phyloP scores from a whole-genome alignment of 2,329 filamentous ascomycete species.

The Drechslerella dactyloides region DNA sequence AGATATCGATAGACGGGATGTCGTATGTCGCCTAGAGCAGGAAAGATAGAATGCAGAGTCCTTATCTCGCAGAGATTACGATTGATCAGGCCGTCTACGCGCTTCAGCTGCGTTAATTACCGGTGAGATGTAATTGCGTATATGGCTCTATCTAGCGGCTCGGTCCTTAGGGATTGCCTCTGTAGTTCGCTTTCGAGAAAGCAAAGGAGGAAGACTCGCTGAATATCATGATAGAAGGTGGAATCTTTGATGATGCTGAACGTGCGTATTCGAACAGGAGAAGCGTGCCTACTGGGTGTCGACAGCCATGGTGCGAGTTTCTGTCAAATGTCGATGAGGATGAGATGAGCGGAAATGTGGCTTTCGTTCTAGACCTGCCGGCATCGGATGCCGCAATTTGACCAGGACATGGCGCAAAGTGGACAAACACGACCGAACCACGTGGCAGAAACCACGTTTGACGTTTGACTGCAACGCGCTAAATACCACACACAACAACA shows the following conservation, averaged over 20 bases:
- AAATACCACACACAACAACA: too few species aligned
- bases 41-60: background rate
- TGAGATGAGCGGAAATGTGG: background rate
- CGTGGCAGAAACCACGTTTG: too few species aligned
- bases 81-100: background rate
- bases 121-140: background rate
- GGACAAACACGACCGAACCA: too few species aligned
- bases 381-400: too few species aligned
- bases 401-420: too few species aligned
- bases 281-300: slow-evolving; percentile 12
- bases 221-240: slow-evolving; percentile 36
- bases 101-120: background rate
- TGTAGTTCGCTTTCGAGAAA: slow-evolving; percentile 49
- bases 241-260: background rate
- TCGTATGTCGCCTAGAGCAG: background rate
- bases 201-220: slow-evolving; percentile 43
- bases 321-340: background rate
- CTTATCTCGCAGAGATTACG: background rate
- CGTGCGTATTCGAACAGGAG: slow-evolving; percentile 25
- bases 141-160: background rate
- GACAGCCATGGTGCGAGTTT: slow-evolving; percentile 31
- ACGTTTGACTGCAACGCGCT: too few species aligned
- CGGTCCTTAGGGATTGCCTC: slow-evolving; percentile 41
- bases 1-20: too few species aligned
- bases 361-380: too few species aligned